Evolutionary conservation across 345 rosid species (phyloP).

Genomic region (Theobroma cacao): DNA sequence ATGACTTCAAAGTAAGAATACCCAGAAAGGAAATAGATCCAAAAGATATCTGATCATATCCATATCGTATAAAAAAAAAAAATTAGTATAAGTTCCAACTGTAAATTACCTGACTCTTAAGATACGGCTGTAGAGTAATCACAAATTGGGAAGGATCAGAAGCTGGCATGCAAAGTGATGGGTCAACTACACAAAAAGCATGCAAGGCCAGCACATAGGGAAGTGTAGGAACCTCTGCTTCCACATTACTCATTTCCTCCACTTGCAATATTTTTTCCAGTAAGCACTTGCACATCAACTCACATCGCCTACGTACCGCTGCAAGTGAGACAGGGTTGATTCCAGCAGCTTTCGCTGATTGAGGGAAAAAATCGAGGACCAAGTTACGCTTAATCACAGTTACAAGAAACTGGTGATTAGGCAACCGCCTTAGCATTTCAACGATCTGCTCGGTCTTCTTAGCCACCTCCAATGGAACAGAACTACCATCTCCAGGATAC

Average conservation of each 20-base stretch:
- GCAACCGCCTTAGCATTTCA: slow-evolving; percentile 73
- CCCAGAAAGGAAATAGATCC: background rate
- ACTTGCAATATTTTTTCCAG: slow-evolving; percentile 95
- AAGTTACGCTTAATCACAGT: slow-evolving; percentile 84
- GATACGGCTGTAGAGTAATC: slow-evolving; percentile 92
- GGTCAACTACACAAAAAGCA: slow-evolving; percentile 94
- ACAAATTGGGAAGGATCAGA: slow-evolving; percentile 94
- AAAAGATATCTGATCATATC: background rate
- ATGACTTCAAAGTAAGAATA: background rate
- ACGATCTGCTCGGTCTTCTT: slow-evolving; percentile 97
- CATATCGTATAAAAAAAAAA: background rate
- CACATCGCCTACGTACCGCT: slow-evolving; percentile 89
- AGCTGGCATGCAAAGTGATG: slow-evolving; percentile 84
- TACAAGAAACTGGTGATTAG: slow-evolving; percentile 84
- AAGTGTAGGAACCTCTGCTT: slow-evolving; percentile 61
- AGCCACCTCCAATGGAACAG: slow-evolving; percentile 84
- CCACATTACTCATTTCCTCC: slow-evolving; percentile 73
- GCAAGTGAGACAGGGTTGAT: slow-evolving; percentile 84
- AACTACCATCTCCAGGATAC: slow-evolving; percentile 76
- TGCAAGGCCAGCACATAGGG: slow-evolving; percentile 88
- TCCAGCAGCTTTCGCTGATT: slow-evolving; percentile 95
- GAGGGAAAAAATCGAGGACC: slow-evolving; percentile 92
- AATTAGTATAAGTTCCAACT: background rate
- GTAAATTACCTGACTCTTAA: slow-evolving; percentile 78
- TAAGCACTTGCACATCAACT: slow-evolving; percentile 94